Percentiles rank a stretch among this genome's conserved stretches.
phyloP scores from a whole-genome alignment of 164 flowering plant genomes.

The Stephania cephalantha region DNA sequence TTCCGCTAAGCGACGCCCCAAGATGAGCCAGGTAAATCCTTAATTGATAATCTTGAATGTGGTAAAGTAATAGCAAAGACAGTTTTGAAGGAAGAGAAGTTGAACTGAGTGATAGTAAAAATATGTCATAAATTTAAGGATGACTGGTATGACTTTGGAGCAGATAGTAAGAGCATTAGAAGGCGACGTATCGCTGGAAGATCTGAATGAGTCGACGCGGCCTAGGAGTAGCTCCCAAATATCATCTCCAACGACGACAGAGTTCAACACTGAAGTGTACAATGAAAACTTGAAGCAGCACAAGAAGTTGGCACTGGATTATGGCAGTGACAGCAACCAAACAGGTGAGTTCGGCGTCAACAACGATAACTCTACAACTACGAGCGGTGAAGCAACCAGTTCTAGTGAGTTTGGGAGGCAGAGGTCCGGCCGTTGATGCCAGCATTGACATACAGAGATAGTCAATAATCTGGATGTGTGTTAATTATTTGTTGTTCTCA shows the following conservation, averaged over 20 bases:
- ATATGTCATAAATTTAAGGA: too few species aligned
- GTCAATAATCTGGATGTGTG: too few species aligned
- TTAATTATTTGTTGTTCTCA: too few species aligned
- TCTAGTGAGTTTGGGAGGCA: constrained; percentile 6
- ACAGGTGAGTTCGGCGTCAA: not conserved
- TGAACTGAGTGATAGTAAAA: too few species aligned
- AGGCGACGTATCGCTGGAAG: constrained; percentile 62
- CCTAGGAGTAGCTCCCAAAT: constrained; percentile 25
- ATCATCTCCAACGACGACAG: constrained; percentile 28
- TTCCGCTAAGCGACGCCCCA: constrained; percentile 61
- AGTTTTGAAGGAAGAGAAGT: too few species aligned
- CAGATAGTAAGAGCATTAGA: constrained; percentile 74
- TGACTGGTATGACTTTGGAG: not conserved
- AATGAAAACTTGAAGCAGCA: constrained; percentile 37
- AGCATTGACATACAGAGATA: not conserved
- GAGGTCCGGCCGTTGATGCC: not conserved
- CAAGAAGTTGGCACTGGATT: constrained; percentile 13
- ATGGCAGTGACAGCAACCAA: constrained; percentile 4
- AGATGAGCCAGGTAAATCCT: constrained; percentile 65
- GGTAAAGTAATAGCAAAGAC: too few species aligned
- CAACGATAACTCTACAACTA: not conserved
- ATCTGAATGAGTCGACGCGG: constrained; percentile 37
- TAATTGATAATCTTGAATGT: too few species aligned
- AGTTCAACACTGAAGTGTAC: constrained; percentile 30
- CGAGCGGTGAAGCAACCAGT: not conserved